Conservation (phyloP, 805 yeast genomes). For the Yamadazyma tumulicola region DNA sequence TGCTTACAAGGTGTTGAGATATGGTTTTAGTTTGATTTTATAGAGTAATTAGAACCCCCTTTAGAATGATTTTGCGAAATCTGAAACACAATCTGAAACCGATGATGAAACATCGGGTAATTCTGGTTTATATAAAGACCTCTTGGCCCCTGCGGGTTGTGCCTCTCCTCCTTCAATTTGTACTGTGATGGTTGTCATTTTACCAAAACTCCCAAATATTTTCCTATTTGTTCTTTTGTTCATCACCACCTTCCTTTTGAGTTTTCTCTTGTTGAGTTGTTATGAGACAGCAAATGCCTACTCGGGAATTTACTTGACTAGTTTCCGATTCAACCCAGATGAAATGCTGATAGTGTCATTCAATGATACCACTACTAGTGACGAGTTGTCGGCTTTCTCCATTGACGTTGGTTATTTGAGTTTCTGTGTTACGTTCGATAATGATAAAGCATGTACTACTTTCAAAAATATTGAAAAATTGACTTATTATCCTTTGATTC, state of each 20-base stretch:
- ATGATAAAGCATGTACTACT: constrained; percentile 34
- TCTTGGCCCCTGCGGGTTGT: not conserved
- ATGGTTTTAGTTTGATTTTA: too few relatives aligned
- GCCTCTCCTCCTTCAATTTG: too few relatives aligned
- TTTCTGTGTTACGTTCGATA: constrained; percentile 44
- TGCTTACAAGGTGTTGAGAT: too few relatives aligned
- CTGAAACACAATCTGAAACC: constrained; percentile 9
- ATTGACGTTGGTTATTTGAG: constrained; percentile 57
- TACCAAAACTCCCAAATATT: constrained; percentile 15
- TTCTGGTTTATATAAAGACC: not conserved
- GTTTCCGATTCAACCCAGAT: constrained; percentile 44
- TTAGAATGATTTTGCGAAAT: constrained; percentile 2
- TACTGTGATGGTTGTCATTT: constrained; percentile 6
- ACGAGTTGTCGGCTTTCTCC: constrained; percentile 37
- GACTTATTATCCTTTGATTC: constrained; percentile 11
- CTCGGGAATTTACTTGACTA: constrained; percentile 48
- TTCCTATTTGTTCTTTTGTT: constrained; percentile 40
- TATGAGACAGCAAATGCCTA: constrained; percentile 37
- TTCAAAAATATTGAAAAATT: constrained; percentile 22
- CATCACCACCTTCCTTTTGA: constrained; percentile 47
- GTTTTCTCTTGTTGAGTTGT: constrained; percentile 58
- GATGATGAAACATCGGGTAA: constrained; percentile 1
- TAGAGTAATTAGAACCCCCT: too few relatives aligned
- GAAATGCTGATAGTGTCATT: constrained; percentile 10
- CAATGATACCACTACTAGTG: constrained; percentile 8